phyloP scores from a whole-genome alignment of 139 green algal genomes.

The Yamagishiella unicocca region DNA sequence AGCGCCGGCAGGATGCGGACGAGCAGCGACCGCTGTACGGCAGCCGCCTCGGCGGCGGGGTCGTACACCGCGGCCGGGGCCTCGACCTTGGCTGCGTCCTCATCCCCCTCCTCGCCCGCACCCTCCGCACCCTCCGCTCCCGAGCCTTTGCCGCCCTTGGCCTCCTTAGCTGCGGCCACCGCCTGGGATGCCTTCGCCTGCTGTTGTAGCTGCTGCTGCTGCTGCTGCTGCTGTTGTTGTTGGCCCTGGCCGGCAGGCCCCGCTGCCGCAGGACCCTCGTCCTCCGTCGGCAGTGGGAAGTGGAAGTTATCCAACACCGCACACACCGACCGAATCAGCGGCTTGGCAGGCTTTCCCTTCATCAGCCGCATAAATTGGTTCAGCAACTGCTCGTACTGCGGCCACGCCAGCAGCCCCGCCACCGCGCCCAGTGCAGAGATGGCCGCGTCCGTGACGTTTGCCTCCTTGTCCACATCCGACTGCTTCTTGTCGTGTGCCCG shows the following conservation, averaged over 20 bases:
- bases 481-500: conserved; percentile 66
- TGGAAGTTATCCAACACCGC: conserved; percentile 88
- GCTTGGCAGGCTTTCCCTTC: conserved; percentile 53
- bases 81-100: conserved; percentile 31
- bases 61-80: neutral
- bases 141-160: neutral
- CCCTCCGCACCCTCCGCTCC: conserved; percentile 35
- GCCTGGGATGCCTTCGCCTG: too few relatives aligned
- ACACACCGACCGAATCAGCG: conserved; percentile 77
- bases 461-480: conserved; percentile 67
- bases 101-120: conserved; percentile 41
- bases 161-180: conserved; percentile 31
- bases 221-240: neutral
- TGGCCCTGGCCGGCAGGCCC: neutral
- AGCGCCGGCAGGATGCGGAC: conserved; percentile 75
- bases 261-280: neutral
- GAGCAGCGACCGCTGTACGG: conserved; percentile 58
- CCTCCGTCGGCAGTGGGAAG: conserved; percentile 67
- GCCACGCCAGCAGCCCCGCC: conserved; percentile 75
- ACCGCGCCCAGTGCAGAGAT: conserved; percentile 63
- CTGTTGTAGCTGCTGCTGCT: neutral
- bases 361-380: conserved; percentile 71
- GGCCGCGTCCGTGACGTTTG: conserved; percentile 79
- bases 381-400: conserved; percentile 84
- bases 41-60: conserved; percentile 2